Base-by-base conservation (phyloP, 2,329 filamentous ascomycete genomes). In the Clarireedia hainanense region DNA sequence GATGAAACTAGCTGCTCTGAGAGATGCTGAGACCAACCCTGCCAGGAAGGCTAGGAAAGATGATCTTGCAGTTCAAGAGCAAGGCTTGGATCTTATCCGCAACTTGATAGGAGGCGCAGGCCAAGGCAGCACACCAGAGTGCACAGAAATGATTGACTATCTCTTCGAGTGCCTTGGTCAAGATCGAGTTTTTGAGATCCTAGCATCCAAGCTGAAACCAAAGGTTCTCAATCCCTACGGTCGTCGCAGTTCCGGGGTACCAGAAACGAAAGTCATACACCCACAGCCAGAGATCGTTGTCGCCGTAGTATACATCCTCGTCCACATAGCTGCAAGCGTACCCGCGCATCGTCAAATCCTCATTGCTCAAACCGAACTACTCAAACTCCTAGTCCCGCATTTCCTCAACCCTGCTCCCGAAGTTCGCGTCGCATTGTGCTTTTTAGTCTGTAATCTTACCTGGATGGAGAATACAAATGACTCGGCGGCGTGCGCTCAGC, bases 21-120 rank as follows among this genome's bases (percentile, higher is more conserved):
- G 84, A 57, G 85, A 88, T 51, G 76, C 80, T 14, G 89, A 94
- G 66, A 73, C 85, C 47, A 86, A 88, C 59, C 80, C 84, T 23
- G 76, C 78, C 24, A 79, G 84, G 30, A 85, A 85, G 66, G 83
- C 85, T 17, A 81, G 86, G 52, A 84, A 84, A 61, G 88, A 96
- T 61, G 89, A 95, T 61, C 77, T 91, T 39, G 85, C 85, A 2
- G 88, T 96, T 27, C 92, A 97, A 71, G 90, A 96, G 68, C 91
- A 97, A 71, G 89, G 86, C 0, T 80, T 97, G 17, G 87, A 95
- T 64, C 86, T 97, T 63, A 83, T 99, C 60, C 82, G 92, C 54
- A 99, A 99, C 70, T 76, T 97, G 34, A 88, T 96, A 62, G 87
- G 86, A 56, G 63, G 81, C 70, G 62, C 77, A 72, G 52, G 52